Percentiles rank a stretch among this genome's conserved stretches.
phyloP scores from a whole-genome alignment of 2,329 filamentous ascomycete genomes.

The Trichoderma harzianum region DNA sequence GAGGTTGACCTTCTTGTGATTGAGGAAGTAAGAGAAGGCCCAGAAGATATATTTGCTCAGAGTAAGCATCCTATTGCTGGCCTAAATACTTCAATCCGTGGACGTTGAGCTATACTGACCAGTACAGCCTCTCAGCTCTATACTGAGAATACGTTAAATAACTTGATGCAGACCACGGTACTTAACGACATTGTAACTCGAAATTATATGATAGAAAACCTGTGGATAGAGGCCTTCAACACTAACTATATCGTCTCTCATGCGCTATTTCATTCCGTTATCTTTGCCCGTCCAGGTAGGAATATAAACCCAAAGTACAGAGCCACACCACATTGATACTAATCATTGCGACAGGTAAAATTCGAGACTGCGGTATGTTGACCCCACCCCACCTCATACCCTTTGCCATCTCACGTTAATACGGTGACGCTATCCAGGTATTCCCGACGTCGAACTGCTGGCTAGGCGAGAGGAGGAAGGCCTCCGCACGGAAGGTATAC shows the following conservation, averaged over 20 bases:
- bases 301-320: neutral
- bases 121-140: neutral
- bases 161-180: neutral
- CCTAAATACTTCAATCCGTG: too few relatives aligned
- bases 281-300: neutral
- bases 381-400: neutral
- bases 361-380: neutral
- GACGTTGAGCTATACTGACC: too few relatives aligned
- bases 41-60: neutral
- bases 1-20: neutral
- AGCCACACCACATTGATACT: neutral
- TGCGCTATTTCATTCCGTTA: neutral
- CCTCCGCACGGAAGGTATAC: neutral
- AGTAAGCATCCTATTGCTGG: neutral
- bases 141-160: neutral
- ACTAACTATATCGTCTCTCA: neutral
- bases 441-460: neutral
- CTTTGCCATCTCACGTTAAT: neutral
- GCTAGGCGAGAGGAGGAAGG: neutral
- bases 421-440: neutral
- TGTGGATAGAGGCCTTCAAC: neutral
- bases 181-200: neutral
- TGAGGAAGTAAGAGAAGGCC: neutral
- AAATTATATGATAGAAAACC: neutral
- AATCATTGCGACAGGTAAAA: neutral